A percentile compares a stretch with the other conserved stretches of the same genome.
phyloP scores from a whole-genome alignment of 1,139 yeast species.

The Pichiaceae sp. region DNA sequence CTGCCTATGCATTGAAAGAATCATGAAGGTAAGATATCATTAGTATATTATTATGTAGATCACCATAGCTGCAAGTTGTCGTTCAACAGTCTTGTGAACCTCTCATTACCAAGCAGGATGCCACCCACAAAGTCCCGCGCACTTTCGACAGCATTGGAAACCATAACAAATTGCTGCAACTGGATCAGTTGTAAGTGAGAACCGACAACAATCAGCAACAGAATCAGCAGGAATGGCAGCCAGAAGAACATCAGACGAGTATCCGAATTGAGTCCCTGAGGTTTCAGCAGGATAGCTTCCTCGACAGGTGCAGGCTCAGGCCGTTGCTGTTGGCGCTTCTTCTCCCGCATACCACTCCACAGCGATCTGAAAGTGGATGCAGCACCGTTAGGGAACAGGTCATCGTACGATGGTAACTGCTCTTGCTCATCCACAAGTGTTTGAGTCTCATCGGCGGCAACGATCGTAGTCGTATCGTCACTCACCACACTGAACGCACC shows the following conservation, averaged over 20 bases:
- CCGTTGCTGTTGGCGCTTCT: constrained; percentile 4
- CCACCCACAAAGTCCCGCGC: constrained; percentile 42
- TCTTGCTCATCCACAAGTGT: constrained; percentile 22
- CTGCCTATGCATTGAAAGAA: too few relatives aligned
- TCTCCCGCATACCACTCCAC: constrained; percentile 8
- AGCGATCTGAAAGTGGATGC: constrained; percentile 25
- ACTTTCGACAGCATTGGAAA: constrained; percentile 28
- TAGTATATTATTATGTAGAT: too few relatives aligned
- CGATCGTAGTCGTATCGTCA: constrained; percentile 9
- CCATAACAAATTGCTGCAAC: constrained; percentile 13
- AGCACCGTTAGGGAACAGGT: constrained; percentile 64
- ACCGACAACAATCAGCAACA: constrained; percentile 40
- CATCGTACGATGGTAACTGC: constrained; percentile 67
- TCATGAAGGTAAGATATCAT: too few relatives aligned
- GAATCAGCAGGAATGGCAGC: constrained; percentile 60
- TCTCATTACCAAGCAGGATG: constrained; percentile 60
- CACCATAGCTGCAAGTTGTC: constrained; percentile 35
- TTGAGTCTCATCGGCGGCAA: constrained; percentile 1
- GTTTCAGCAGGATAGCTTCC: constrained; percentile 17
- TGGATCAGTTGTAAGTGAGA: constrained; percentile 38
- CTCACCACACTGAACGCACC: constrained; percentile 37
- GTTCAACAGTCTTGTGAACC: constrained; percentile 41
- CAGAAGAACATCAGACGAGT: constrained; percentile 84
- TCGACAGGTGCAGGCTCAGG: not conserved
- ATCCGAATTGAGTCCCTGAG: constrained; percentile 64